phyloP scores from a whole-genome alignment of 495 filamentous ascomycete species.

The Daldinia decipiens region DNA sequence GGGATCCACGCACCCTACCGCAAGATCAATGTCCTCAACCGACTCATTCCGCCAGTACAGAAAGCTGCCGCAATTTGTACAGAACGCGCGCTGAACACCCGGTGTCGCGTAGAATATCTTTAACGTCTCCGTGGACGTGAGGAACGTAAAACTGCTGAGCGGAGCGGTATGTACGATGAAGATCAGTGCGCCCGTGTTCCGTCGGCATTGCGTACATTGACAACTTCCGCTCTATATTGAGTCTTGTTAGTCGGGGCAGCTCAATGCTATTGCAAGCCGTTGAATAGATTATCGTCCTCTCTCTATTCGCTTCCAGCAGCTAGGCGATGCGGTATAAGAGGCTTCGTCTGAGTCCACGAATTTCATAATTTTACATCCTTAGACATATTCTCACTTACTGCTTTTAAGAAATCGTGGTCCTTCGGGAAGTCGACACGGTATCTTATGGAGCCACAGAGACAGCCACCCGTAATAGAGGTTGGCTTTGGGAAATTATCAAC shows the following conservation, averaged over 20 bases:
- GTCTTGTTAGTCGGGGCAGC: conserved; percentile 8
- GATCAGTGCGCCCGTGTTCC: conserved; percentile 50
- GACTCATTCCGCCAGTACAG: conserved; percentile 49
- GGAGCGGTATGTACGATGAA: conserved; percentile 43
- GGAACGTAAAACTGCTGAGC: conserved; percentile 38
- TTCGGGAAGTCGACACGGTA: conserved; percentile 51
- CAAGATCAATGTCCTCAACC: conserved; percentile 33
- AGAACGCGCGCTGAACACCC: conserved; percentile 50
- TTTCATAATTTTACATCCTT: no score
- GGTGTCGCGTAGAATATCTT: conserved; percentile 47
- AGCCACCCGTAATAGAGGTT: conserved; percentile 53
- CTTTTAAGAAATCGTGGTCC: conserved; percentile 49
- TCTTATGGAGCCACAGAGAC: conserved; percentile 52
- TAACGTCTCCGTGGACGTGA: conserved; percentile 38
- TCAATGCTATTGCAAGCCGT: no score
- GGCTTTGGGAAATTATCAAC: conserved; percentile 47
- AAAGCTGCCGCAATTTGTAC: conserved; percentile 51
- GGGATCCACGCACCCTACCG: conserved; percentile 51
- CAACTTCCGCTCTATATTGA: conserved; percentile 47
- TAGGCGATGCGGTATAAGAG: no score
- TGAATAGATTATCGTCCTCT: no score
- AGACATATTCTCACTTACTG: conserved; percentile 33
- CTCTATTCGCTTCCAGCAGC: no score
- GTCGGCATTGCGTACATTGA: conserved; percentile 56
- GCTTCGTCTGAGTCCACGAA: no score